Base-by-base conservation (phyloP, 805 yeast genomes). In the Starmerella bombicola region DNA sequence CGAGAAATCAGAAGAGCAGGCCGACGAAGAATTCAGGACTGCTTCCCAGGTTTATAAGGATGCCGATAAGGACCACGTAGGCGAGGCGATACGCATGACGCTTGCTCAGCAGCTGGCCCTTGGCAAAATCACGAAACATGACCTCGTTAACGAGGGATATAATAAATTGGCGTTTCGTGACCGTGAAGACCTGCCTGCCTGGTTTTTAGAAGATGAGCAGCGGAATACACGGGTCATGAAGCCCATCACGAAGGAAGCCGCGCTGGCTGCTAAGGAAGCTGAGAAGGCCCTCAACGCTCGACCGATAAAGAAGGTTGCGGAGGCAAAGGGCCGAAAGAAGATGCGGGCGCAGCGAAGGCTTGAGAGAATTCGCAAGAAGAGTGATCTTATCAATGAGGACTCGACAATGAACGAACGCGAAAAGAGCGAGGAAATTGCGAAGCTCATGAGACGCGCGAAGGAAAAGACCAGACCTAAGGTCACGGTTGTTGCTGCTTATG, bases 221-320 rank as follows among this genome's bases (percentile, higher is more conserved):
- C 68, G 67, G 55, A 95, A 88, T 64, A 78, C 85, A 38, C 84
- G 84, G 68, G 49, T 83, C 42, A 73, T 73, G 51, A 79, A 82
- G 59, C 98, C 98, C 6, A 81, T 91, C 47, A 91, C 98, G 6
- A 93, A 93, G 62, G 98, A 91, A 63, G 93, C 93, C 5, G 80
- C 82, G 0, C 62, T 73, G 44, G 91, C 88, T 0, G 65, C 81
- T 43, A 78, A 76, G 55, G 86, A 78, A 51, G 80, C 80, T 57
- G 63, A 74, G 68, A 75, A 68, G 56, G 80, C 86, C 46, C 65
- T 91, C 60, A 91, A 91, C 62, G 96, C 98, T 9, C 76, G 99
- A 61, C 98, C 99, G 9, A 88, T 91, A 57, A 91, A 91, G 74
- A 91, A 91, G 73, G 96, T 91, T n/a, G 73, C 82, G 52, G 99